Base-by-base conservation (phyloP, 2,329 filamentous ascomycete species). In the Fusarium haematococcum region DNA sequence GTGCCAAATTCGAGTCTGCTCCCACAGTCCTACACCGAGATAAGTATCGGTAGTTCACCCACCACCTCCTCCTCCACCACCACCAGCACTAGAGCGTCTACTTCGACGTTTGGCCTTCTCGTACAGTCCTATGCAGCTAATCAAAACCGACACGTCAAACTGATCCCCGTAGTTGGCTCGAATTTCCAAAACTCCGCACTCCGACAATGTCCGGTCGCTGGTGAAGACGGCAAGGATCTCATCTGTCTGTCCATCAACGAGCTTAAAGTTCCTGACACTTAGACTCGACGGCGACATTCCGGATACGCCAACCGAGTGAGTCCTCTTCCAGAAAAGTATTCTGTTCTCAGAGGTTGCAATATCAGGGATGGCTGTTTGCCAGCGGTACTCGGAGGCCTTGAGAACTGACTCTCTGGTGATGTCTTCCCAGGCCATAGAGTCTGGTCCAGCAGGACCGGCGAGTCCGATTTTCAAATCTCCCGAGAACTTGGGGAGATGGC, bases 151-250 rank as follows among this genome's bases (percentile, higher is more conserved):
- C 18, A 41, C 33, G 8, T 59, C 57, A 59, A 59, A 59, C 37
- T 59, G 25, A 11, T 59, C 57, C 23, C 57, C 37, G 20, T 59
- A 13, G 18, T 41, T 43, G 8, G 20, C 57, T 25, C 57, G 57
- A 59, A 59, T 35, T 25, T 59, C 57, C 25, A 59, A 30, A 16
- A 30, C 37, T 41, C 57, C 57, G 25, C 57, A 60, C 25, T 27
- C 39, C 14, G 57, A 60, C 18, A 60, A 14, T 9, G 57, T n/a
- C 35, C 16, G 25, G 7, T 60, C 37, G 27, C 57, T 43, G 5
- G 57, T 60, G 25, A 60, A 60, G 57, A 60, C 37, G n/a, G 54
- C 54, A 6, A 58, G 54, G 33, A 58, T 41, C 20, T 58, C 54
- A 14, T 37, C 54, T 2, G 59, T 62, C 3, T 62, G 37, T 32